Base-by-base conservation (phyloP, 2,329 filamentous ascomycete genomes). In the Cladosporium velox region DNA sequence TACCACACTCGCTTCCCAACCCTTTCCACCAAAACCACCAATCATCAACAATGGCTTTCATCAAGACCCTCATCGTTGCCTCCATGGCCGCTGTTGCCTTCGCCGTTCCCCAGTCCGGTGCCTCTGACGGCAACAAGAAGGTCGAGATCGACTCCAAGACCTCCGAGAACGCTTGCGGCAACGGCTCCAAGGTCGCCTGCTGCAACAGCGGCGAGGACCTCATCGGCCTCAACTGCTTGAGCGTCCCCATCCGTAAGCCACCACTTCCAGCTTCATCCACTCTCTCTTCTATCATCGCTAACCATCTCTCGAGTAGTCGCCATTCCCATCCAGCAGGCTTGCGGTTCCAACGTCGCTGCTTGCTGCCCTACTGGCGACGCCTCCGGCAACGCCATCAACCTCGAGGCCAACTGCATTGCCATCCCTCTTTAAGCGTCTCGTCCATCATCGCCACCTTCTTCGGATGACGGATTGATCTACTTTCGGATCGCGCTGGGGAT, bases 341-440 rank as follows among this genome's bases (percentile, higher is more conserved):
- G 61, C 61, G 61, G 61, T 38, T 64, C 61, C 61, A 64, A 64
- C 61, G 51, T 64, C 51, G 61, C 61, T 28, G 61, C 61, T 12
- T 64, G 61, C 61, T 64, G 61, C 61, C 51, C 38, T 24, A 64
- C 61, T 8, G 61, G 61, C 51, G 24, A 38, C 26, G 26, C 61
- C 28, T n/a, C 57, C 30, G 59, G 59, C 47, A 62, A 62, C 59
- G n/a, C 24, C 44, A 52, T 62, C 47, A 62, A 62, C 59, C 59
- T 62, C 44, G 59, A 62, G 59, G 44, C 47, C 59, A 62, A 62
- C 59, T 62, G 59, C 59, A 30, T 62, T 38, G 21, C 59, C 59
- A 62, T 62, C 59, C 59, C 59, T 62, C 59, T 62, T 38, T 62
- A 62, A 62, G 59, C 59, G 59, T 24, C 15, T 62, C 47, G 47